A percentile compares a stretch with the other conserved stretches of the same genome.
Conservation (phyloP, 1,284 basidiomycete species). For the Clitocybe nebularis region DNA sequence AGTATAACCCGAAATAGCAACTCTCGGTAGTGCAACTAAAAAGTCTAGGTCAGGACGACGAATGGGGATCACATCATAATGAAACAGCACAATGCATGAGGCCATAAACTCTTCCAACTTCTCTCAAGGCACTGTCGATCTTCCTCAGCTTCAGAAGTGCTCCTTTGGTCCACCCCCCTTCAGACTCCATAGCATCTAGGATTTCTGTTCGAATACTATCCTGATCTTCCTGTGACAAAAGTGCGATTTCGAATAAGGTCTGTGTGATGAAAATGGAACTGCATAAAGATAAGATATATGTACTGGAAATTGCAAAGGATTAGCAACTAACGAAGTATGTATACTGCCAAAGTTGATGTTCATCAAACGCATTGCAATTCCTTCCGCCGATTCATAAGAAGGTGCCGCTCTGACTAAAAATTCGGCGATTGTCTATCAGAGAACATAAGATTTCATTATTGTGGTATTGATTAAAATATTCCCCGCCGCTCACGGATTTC, state of each 20-base stretch:
- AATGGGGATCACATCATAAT: background rate
- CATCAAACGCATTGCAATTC: slow-evolving; percentile 28
- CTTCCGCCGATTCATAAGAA: slow-evolving; percentile 25
- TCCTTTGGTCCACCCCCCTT: slow-evolving; percentile 33
- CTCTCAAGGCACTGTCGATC: slow-evolving; percentile 34
- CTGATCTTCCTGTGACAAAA: slow-evolving; percentile 24
- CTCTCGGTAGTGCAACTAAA: slow-evolving; percentile 29
- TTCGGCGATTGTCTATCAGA: slow-evolving; percentile 24
- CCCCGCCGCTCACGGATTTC: slow-evolving; percentile 20
- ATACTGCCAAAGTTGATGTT: slow-evolving; percentile 36
- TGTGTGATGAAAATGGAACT: slow-evolving; percentile 35
- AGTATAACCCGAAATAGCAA: slow-evolving; percentile 24
- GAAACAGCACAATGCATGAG: slow-evolving; percentile 26
- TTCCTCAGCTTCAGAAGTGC: slow-evolving; percentile 30
- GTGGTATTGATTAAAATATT: background rate
- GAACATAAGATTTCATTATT: background rate
- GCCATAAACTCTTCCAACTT: slow-evolving; percentile 31
- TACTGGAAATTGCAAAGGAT: slow-evolving; percentile 4
- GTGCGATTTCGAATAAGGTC: slow-evolving; percentile 30
- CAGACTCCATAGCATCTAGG: slow-evolving; percentile 26
- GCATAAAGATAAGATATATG: slow-evolving; percentile 4
- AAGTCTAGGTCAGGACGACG: background rate
- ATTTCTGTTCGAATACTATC: slow-evolving; percentile 30
- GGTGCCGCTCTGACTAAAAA: slow-evolving; percentile 25
- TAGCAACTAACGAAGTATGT: slow-evolving; percentile 30